These are phyloP conservation scores for Phytophthora lateralis DNA, from an alignment of 352 stramenopile species.

Conservation along the genomic window DNA sequence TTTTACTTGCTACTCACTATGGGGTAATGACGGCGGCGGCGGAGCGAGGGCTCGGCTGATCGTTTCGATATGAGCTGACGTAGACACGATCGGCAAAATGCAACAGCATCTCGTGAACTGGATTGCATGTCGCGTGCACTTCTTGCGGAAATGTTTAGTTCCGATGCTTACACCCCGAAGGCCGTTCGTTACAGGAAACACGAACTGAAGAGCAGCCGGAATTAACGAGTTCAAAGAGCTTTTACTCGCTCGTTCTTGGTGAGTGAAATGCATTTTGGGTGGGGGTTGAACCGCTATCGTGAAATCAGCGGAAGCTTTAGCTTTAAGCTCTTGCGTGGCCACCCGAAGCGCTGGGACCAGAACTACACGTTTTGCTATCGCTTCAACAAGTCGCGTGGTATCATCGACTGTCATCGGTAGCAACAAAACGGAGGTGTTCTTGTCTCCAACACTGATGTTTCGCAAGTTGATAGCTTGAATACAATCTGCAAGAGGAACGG, in stretches of 20 bases:
- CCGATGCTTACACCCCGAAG: slow-evolving; percentile 61
- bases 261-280: slow-evolving; percentile 53
- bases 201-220: slow-evolving; percentile 14
- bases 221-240: background rate
- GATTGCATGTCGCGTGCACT: slow-evolving; percentile 56
- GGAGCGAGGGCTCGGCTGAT: slow-evolving; percentile 47
- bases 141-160: slow-evolving; percentile 56
- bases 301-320: slow-evolving; percentile 34
- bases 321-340: slow-evolving; percentile 59
- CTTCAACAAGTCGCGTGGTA: slow-evolving; percentile 42
- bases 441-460: slow-evolving; percentile 33
- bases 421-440: slow-evolving; percentile 14
- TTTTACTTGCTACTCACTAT: background rate
- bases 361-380: slow-evolving; percentile 38
- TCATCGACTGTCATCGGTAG: slow-evolving; percentile 50
- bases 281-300: slow-evolving; percentile 55
- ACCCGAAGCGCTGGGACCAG: slow-evolving; percentile 51
- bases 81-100: slow-evolving; percentile 58
- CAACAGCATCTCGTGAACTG: slow-evolving; percentile 69
- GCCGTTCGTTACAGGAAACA: slow-evolving; percentile 57
- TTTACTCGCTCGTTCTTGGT: slow-evolving; percentile 13
- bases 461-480: slow-evolving; percentile 69
- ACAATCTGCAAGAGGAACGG: slow-evolving; percentile 43
- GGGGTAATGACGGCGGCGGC: slow-evolving; percentile 17
- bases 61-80: slow-evolving; percentile 57